A percentile compares a stretch with the other conserved stretches of the same genome.
These are phyloP conservation scores for Huntiella moniliformis DNA, from an alignment of 2,329 filamentous ascomycete genomes.

Conservation along the genomic window DNA sequence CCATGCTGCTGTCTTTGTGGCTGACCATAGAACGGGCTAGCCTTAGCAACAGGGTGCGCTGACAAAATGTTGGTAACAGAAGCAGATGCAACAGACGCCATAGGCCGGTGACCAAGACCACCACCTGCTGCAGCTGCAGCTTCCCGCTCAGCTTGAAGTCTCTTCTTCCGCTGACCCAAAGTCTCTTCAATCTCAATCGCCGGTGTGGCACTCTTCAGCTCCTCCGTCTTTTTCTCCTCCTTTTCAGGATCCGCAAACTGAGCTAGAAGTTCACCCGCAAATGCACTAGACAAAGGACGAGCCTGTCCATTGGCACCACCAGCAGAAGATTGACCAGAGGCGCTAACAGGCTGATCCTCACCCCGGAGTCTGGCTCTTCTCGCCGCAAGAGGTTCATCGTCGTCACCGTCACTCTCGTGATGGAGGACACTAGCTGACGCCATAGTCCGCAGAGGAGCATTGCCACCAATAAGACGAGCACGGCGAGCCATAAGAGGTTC, in stretches of 20 bases:
- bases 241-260: constrained; percentile 28
- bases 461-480: constrained; percentile 49
- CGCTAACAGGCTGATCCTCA: constrained; percentile 14
- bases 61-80: constrained; percentile 34
- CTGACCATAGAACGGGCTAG: constrained; percentile 11
- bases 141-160: constrained; percentile 52
- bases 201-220: constrained; percentile 17
- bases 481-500: constrained; percentile 68
- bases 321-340: not conserved
- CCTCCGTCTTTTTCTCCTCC: constrained; percentile 23
- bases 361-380: constrained; percentile 7
- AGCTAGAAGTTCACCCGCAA: constrained; percentile 49
- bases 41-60: constrained; percentile 23
- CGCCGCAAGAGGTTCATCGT: constrained; percentile 21
- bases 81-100: no score
- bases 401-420: constrained; percentile 33
- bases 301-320: constrained; percentile 26
- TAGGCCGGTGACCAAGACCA: constrained; percentile 12
- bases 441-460: not conserved
- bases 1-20: constrained; percentile 8
- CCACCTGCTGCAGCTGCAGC: constrained; percentile 39
- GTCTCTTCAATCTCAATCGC: constrained; percentile 50
- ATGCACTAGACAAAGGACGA: constrained; percentile 43
- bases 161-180: constrained; percentile 54
- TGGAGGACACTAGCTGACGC: constrained; percentile 1